Conservation (phyloP, 2,329 filamentous ascomycete genomes). For the Fonsecaea multimorphosa region DNA sequence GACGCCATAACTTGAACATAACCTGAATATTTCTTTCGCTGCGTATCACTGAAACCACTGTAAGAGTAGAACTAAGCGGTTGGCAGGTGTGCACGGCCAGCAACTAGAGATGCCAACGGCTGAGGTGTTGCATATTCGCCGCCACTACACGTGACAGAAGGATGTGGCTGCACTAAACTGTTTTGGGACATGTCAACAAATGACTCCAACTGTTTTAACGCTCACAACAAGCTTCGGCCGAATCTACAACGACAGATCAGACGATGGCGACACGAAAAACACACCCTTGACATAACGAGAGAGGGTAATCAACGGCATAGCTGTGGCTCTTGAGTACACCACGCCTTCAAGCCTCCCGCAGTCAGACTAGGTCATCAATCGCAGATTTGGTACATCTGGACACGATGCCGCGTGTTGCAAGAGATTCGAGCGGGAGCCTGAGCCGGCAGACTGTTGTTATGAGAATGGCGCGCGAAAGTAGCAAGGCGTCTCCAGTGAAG, state of each 20-base stretch:
- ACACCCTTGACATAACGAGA: not conserved
- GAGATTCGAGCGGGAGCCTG: constrained; percentile 22
- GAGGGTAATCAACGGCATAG: not conserved
- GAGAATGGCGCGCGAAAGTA: constrained; percentile 36
- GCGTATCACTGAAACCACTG: not conserved
- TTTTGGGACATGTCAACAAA: constrained; percentile 24
- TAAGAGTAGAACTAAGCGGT: not conserved
- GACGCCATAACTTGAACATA: not conserved
- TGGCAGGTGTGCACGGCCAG: not conserved
- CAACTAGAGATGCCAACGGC: not conserved
- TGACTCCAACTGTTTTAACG: not conserved
- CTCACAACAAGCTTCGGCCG: not conserved
- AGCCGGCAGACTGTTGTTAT: constrained; percentile 33
- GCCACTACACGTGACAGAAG: not conserved
- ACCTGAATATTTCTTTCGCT: not conserved
- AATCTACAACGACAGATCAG: not conserved
- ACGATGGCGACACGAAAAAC: not conserved
- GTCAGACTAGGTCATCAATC: not conserved
- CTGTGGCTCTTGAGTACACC: not conserved
- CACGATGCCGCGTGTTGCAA: constrained; percentile 35
- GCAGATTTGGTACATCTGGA: not conserved
- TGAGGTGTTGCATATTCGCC: not conserved
- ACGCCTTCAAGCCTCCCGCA: not conserved
- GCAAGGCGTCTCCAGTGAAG: constrained; percentile 58
- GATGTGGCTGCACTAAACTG: constrained; percentile 13